A percentile compares a stretch with the other conserved stretches of the same genome.
These are phyloP conservation scores for Xylaria sp. DNA, from an alignment of 2,329 filamentous ascomycete genomes.

Conservation along the genomic window DNA sequence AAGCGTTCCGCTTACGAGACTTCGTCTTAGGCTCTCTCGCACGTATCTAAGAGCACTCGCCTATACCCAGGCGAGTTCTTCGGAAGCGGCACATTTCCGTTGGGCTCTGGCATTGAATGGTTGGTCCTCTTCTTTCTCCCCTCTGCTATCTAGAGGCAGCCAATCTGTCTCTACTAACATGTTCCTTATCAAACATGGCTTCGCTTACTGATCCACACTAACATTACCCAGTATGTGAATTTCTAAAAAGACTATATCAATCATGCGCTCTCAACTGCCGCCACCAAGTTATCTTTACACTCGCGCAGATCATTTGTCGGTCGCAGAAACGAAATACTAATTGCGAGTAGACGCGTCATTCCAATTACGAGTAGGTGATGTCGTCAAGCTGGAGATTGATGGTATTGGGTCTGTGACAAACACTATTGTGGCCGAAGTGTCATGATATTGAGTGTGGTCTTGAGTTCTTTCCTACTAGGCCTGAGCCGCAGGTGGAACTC, in stretches of 20 bases:
- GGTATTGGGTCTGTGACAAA: conserved; percentile 38
- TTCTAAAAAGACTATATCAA: background rate
- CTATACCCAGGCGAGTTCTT: conserved; percentile 39
- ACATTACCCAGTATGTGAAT: conserved; percentile 14
- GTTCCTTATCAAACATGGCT: background rate
- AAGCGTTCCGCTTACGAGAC: background rate
- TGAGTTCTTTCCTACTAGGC: no score
- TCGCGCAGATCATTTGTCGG: background rate
- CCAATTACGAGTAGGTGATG: conserved; percentile 32
- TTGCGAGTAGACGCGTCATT: conserved; percentile 28
- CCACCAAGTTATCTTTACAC: background rate
- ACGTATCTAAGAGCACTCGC: conserved; percentile 32
- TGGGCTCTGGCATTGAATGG: conserved; percentile 37
- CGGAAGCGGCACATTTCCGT: conserved; percentile 35
- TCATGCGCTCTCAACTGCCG: background rate
- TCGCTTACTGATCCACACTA: background rate
- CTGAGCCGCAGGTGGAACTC: no score
- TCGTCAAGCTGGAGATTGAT: conserved; percentile 37
- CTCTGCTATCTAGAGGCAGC: background rate
- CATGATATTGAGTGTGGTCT: no score
- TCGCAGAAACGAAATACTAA: conserved; percentile 1
- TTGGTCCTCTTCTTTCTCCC: conserved; percentile 3
- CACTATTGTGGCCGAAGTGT: conserved; percentile 28
- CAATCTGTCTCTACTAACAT: background rate
- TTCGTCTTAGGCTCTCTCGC: conserved; percentile 28